A percentile compares a stretch with the other conserved stretches of the same genome.
Conservation (phyloP, 768 basidiomycete species). For the Naganishia vaughanmartiniae region DNA sequence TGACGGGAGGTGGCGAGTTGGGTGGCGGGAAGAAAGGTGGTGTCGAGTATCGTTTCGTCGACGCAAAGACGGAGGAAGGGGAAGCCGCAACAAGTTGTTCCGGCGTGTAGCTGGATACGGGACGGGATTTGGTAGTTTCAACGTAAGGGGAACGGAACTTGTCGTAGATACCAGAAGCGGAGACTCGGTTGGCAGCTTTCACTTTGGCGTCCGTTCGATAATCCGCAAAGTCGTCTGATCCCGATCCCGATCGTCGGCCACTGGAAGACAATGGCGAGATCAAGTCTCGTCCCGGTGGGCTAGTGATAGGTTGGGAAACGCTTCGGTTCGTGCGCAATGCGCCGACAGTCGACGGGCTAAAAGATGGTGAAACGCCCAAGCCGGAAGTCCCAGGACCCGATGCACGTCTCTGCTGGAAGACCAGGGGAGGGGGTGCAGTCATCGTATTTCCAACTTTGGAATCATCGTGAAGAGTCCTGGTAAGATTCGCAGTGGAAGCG, state of each 20-base stretch:
- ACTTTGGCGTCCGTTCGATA: constrained; percentile 9
- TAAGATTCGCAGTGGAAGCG: not conserved
- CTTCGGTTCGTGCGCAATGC: not conserved
- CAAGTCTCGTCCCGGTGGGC: constrained; percentile 13
- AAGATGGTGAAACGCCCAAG: not conserved
- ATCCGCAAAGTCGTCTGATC: constrained; percentile 14
- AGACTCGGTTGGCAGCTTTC: constrained; percentile 18
- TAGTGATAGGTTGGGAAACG: constrained; percentile 4
- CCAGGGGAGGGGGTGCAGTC: constrained; percentile 20
- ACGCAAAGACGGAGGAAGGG: not conserved
- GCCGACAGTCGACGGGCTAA: not conserved
- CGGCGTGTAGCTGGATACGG: constrained; percentile 8
- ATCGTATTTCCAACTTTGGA: constrained; percentile 1
- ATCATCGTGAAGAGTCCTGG: constrained; percentile 21
- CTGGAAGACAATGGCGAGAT: constrained; percentile 4
- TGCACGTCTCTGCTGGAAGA: constrained; percentile 22
- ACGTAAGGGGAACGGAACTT: constrained; percentile 22
- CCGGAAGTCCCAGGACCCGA: constrained; percentile 8
- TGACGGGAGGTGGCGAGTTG: constrained; percentile 16
- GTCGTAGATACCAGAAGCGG: constrained; percentile 27
- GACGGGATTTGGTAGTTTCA: constrained; percentile 1
- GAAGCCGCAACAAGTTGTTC: not conserved
- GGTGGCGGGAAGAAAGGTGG: constrained; percentile 23
- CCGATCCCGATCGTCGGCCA: constrained; percentile 4
- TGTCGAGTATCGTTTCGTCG: constrained; percentile 20